Conservation (phyloP, 495 filamentous ascomycete species). For the Rostrohypoxylon terebratum region DNA sequence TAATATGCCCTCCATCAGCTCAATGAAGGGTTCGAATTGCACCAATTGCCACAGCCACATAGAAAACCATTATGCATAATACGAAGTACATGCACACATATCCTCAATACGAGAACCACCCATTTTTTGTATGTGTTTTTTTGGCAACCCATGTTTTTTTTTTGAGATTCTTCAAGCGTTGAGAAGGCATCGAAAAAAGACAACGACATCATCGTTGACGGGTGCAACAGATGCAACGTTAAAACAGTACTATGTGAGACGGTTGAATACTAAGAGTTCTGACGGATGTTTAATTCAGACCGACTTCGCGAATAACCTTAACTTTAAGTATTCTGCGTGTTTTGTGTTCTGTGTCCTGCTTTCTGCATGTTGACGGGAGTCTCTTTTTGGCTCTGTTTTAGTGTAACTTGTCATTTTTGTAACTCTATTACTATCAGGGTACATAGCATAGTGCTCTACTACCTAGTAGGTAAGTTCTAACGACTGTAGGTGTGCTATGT, state of each 20-base stretch:
- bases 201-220: constrained; percentile 1
- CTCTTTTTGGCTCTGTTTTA: background rate
- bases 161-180: background rate
- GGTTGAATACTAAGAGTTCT: background rate
- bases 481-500: no score
- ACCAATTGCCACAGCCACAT: constrained; percentile 37
- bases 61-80: constrained; percentile 7
- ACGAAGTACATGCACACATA: constrained; percentile 10
- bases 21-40: background rate
- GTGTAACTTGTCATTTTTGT: constrained; percentile 15
- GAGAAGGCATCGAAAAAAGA: background rate
- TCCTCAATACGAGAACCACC: constrained; percentile 39
- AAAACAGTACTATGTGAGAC: background rate
- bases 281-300: constrained; percentile 37
- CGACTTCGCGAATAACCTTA: constrained; percentile 45
- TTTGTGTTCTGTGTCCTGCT: no score
- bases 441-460: background rate
- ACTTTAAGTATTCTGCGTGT: background rate
- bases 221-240: constrained; percentile 15
- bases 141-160: constrained; percentile 3
- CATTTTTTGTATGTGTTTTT: constrained; percentile 10
- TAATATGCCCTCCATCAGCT: constrained; percentile 31
- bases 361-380: constrained; percentile 27
- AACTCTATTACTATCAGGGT: constrained; percentile 10
- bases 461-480: no score